phyloP scores from a whole-genome alignment of 768 basidiomycete genomes.

The Tricholomella constricta region DNA sequence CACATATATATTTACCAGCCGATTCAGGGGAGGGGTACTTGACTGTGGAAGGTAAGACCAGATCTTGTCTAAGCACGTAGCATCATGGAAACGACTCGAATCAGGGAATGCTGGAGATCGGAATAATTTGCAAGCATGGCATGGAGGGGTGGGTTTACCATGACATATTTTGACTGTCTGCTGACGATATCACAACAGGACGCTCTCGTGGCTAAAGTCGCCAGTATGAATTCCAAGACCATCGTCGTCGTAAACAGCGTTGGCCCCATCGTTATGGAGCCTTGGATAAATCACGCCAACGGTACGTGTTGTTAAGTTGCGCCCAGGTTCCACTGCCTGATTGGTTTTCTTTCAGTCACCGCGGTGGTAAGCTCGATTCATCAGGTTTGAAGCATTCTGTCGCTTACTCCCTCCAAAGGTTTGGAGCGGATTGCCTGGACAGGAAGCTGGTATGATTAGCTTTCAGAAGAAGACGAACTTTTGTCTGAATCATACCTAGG shows the following conservation, averaged over 20 bases:
- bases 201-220: slow-evolving; percentile 51
- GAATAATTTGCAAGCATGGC: slow-evolving; percentile 53
- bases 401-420: slow-evolving; percentile 29
- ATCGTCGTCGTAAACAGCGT: slow-evolving; percentile 71
- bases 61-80: background rate
- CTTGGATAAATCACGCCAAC: slow-evolving; percentile 60
- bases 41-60: slow-evolving; percentile 40
- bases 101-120: slow-evolving; percentile 57
- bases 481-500: slow-evolving; percentile 32
- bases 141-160: slow-evolving; percentile 39
- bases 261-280: slow-evolving; percentile 58
- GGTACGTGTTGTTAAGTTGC: slow-evolving; percentile 18
- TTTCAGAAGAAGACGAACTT: background rate
- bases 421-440: slow-evolving; percentile 59
- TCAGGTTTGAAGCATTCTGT: background rate
- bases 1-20: slow-evolving; percentile 21
- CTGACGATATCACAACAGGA: slow-evolving; percentile 28
- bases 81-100: too few relatives aligned
- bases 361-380: slow-evolving; percentile 32
- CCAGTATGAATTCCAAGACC: slow-evolving; percentile 56
- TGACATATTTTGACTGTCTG: background rate
- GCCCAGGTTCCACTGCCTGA: background rate
- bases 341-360: slow-evolving; percentile 27
- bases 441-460: slow-evolving; percentile 52
- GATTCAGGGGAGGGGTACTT: slow-evolving; percentile 48